Conservation (phyloP, 257 asterid species). For the Plectranthus barbatus region DNA sequence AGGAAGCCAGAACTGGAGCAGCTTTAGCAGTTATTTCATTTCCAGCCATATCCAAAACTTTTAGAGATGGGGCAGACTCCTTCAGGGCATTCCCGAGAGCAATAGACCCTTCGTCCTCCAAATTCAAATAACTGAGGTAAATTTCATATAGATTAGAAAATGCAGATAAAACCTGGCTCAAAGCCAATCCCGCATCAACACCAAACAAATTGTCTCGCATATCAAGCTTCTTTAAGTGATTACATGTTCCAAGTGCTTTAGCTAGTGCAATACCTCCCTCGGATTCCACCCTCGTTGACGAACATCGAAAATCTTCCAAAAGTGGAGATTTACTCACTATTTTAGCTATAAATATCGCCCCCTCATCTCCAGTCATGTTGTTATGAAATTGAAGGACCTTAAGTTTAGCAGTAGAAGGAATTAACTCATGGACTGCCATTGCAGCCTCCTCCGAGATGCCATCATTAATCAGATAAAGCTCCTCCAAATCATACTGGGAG, state of each 20-base stretch:
- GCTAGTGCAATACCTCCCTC: conserved; percentile 78
- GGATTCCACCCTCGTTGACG: conserved; percentile 78
- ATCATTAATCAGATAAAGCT: conserved; percentile 74
- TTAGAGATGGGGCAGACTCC: conserved; percentile 60
- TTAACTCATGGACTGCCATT: conserved; percentile 55
- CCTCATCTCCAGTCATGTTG: conserved; percentile 93
- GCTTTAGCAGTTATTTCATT: conserved; percentile 78
- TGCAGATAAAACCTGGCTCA: conserved; percentile 43
- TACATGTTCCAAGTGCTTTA: conserved; percentile 55
- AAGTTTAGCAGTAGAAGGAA: conserved; percentile 65
- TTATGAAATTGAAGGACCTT: conserved; percentile 74
- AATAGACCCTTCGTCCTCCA: conserved; percentile 74
- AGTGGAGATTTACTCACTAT: conserved; percentile 48
- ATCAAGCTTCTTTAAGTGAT: conserved; percentile 63
- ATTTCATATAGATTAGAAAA: conserved; percentile 59
- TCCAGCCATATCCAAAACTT: conserved; percentile 86
- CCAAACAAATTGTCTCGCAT: conserved; percentile 92
- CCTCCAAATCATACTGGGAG: conserved; percentile 68
- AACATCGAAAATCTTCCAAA: conserved; percentile 77
- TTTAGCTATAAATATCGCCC: conserved; percentile 71
- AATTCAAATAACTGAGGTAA: conserved; percentile 75
- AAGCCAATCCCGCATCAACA: conserved; percentile 61
- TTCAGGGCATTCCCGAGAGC: conserved; percentile 65
- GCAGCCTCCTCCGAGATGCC: conserved; percentile 97
- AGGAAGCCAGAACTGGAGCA: conserved; percentile 70